Conservation (phyloP, 2,329 filamentous ascomycete species). For the Trichoderma pleuroti region DNA sequence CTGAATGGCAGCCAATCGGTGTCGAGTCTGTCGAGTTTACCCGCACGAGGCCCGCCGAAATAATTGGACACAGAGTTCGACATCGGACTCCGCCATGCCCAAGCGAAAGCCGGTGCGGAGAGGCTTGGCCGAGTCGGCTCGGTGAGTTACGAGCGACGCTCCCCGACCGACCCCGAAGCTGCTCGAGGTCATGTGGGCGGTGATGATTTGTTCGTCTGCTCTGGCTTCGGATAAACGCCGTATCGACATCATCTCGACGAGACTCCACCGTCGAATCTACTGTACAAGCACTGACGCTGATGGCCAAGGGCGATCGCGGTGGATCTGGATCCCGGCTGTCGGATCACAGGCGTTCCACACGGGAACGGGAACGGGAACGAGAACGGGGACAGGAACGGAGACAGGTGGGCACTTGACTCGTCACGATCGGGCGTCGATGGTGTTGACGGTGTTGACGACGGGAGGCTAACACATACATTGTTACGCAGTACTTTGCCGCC, state of each 20-base stretch:
- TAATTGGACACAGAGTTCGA: neutral
- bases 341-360: neutral
- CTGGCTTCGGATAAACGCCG: neutral
- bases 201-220: neutral
- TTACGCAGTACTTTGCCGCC: neutral
- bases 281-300: neutral
- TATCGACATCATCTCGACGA: constrained; percentile 2
- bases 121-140: neutral
- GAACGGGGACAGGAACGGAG: neutral
- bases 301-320: neutral
- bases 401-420: neutral
- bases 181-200: neutral
- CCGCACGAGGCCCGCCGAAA: neutral
- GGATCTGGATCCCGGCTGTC: constrained; percentile 9
- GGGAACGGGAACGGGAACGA: neutral
- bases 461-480: neutral
- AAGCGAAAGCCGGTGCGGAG: neutral
- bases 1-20: neutral
- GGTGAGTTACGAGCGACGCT: constrained; percentile 2
- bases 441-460: neutral
- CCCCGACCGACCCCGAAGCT: neutral
- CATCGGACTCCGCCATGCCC: neutral
- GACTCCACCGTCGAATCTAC: neutral
- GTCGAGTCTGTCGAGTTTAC: neutral
- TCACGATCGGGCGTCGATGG: neutral